These are phyloP conservation scores for Phoma sp. DNA, from an alignment of 2,329 filamentous ascomycete species.

Conservation along the genomic window DNA sequence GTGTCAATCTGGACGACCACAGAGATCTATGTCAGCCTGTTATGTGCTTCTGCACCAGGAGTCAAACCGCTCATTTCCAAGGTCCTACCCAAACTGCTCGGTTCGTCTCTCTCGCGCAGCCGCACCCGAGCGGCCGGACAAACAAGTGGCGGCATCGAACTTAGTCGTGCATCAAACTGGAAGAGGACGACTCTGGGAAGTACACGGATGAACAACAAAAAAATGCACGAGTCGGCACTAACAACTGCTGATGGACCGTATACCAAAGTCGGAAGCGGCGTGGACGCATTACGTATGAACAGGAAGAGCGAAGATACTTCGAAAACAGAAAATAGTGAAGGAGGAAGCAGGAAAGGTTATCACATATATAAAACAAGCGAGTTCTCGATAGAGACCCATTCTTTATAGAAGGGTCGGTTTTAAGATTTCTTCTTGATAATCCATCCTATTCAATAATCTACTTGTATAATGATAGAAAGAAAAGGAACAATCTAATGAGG, in stretches of 20 bases:
- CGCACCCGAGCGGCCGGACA: constrained; percentile 10
- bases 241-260: constrained; percentile 17
- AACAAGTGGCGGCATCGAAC: neutral
- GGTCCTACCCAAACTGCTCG: constrained; percentile 29
- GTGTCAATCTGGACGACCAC: constrained; percentile 33
- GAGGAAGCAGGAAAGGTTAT: neutral
- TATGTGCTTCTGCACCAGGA: constrained; percentile 32
- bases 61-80: constrained; percentile 27
- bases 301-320: neutral
- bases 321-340: neutral
- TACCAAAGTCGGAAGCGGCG: constrained; percentile 19
- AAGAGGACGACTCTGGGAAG: constrained; percentile 18
- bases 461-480: too few relatives aligned
- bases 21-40: constrained; percentile 30
- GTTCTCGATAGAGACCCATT: constrained; percentile 4
- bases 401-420: neutral
- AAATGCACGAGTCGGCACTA: constrained; percentile 11
- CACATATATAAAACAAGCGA: constrained; percentile 13
- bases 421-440: too few relatives aligned
- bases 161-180: constrained; percentile 23
- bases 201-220: constrained; percentile 8
- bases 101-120: constrained; percentile 17
- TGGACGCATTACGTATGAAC: constrained; percentile 10
- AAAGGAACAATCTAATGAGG: too few relatives aligned
- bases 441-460: too few relatives aligned